These are phyloP conservation scores for Marchantia polymorpha DNA, from an alignment of 225 moss, liverwort and hornwort genomes.

Conservation along the genomic window DNA sequence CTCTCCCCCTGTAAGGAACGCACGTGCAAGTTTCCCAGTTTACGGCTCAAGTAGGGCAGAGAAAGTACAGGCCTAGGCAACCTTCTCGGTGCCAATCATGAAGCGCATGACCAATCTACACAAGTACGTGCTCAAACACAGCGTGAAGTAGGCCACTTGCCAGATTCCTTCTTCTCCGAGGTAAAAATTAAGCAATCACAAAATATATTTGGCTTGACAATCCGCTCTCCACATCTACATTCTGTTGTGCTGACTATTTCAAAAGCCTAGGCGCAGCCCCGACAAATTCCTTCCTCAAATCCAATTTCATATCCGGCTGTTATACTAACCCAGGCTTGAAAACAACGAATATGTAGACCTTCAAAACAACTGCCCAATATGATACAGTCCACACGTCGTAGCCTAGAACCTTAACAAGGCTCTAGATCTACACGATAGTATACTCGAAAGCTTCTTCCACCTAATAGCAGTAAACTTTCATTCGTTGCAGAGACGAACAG, in stretches of 20 bases:
- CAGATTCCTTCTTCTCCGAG: too few species aligned
- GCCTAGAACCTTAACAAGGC: neutral
- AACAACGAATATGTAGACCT: neutral
- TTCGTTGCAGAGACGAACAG: neutral
- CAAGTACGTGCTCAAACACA: too few species aligned
- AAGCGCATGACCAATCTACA: too few species aligned
- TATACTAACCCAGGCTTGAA: neutral
- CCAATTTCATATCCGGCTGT: neutral
- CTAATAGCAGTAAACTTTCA: neutral
- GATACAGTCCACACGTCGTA: constrained; percentile 1
- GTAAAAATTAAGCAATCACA: too few species aligned
- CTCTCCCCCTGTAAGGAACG: too few species aligned
- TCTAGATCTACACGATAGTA: neutral
- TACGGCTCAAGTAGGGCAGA: too few species aligned
- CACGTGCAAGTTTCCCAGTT: too few species aligned
- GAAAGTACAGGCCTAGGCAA: too few species aligned
- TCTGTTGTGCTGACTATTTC: neutral
- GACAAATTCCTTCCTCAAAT: neutral
- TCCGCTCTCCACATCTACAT: neutral
- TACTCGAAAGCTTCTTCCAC: constrained; percentile 8
- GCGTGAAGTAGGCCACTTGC: too few species aligned
- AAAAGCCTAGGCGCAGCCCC: neutral
- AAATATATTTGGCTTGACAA: too few species aligned
- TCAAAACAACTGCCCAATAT: neutral
- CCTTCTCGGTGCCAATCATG: too few species aligned